Evolutionary conservation across 2,329 filamentous ascomycete species (phyloP).

Genomic region (Penicillium aurantiogriseum): DNA sequence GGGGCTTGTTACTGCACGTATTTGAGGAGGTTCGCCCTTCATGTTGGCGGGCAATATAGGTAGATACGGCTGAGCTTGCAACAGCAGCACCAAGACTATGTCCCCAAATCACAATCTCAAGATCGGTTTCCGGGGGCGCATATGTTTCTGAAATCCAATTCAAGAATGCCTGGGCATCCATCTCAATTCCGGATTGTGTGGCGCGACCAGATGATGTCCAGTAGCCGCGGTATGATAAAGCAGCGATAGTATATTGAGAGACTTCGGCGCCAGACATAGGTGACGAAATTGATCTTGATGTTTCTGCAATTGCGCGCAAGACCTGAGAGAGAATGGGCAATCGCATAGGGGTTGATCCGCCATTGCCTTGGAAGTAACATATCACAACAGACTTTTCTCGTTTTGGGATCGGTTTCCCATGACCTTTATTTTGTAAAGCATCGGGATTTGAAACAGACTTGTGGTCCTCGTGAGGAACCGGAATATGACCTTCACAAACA

Average conservation of each 20-base stretch:
- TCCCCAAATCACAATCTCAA: conserved; percentile 65
- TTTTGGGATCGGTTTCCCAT: background rate
- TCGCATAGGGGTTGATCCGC: conserved; percentile 32
- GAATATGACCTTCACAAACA: conserved; percentile 64
- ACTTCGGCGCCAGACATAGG: background rate
- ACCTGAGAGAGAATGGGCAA: conserved; percentile 48
- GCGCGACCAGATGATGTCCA: conserved; percentile 74
- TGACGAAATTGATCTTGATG: background rate
- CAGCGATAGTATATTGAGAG: conserved; percentile 43
- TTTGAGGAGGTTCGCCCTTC: background rate
- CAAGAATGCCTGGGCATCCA: conserved; percentile 65
- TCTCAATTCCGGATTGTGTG: conserved; percentile 67
- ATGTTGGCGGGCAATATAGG: conserved; percentile 32
- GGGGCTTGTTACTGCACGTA: background rate
- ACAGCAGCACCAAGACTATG: conserved; percentile 75
- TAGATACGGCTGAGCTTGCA: conserved; percentile 60
- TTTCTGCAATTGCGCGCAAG: conserved; percentile 31
- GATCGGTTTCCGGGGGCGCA: conserved; percentile 14
- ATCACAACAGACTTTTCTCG: conserved; percentile 24
- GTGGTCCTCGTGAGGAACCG: conserved; percentile 28
- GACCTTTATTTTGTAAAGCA: conserved; percentile 11
- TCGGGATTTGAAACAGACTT: conserved; percentile 27
- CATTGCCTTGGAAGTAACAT: conserved; percentile 38
- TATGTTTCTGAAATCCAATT: conserved; percentile 57
- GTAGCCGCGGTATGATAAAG: conserved; percentile 66